phyloP scores from a whole-genome alignment of 495 filamentous ascomycete genomes.

The Letharia lupina region DNA sequence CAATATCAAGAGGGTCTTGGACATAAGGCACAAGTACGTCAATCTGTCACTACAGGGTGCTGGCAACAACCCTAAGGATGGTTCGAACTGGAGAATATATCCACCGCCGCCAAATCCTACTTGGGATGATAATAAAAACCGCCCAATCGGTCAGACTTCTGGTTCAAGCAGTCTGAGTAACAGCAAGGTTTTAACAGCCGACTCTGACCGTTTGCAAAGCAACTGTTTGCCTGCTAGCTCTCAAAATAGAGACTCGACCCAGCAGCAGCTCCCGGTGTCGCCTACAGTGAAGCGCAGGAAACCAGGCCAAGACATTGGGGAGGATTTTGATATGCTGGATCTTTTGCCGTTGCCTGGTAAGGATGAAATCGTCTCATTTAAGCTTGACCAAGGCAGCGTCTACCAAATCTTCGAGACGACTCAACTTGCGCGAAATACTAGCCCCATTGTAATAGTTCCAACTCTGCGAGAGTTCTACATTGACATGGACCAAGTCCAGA shows the following conservation, averaged over 20 bases:
- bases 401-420: slow-evolving; percentile 77
- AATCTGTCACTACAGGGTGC: slow-evolving; percentile 73
- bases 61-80: slow-evolving; percentile 78
- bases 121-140: slow-evolving; percentile 66
- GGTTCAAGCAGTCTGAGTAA: slow-evolving; percentile 45
- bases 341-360: slow-evolving; percentile 58
- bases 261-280: slow-evolving; percentile 23
- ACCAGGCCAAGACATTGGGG: slow-evolving; percentile 81
- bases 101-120: slow-evolving; percentile 82
- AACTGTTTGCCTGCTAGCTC: neutral
- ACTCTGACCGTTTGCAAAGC: slow-evolving; percentile 15
- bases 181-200: slow-evolving; percentile 41
- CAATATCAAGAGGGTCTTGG: slow-evolving; percentile 74
- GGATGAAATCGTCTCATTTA: slow-evolving; percentile 59
- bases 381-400: slow-evolving; percentile 72
- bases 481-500: slow-evolving; percentile 79
- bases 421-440: slow-evolving; percentile 48
- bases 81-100: slow-evolving; percentile 77
- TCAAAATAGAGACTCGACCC: slow-evolving; percentile 9
- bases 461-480: slow-evolving; percentile 90
- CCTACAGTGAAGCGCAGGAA: slow-evolving; percentile 55
- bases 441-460: slow-evolving; percentile 71
- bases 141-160: slow-evolving; percentile 27
- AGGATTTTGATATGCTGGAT: slow-evolving; percentile 79
- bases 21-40: slow-evolving; percentile 85